phyloP scores from a whole-genome alignment of 257 asterid species.

The Solanum habrochaites region DNA sequence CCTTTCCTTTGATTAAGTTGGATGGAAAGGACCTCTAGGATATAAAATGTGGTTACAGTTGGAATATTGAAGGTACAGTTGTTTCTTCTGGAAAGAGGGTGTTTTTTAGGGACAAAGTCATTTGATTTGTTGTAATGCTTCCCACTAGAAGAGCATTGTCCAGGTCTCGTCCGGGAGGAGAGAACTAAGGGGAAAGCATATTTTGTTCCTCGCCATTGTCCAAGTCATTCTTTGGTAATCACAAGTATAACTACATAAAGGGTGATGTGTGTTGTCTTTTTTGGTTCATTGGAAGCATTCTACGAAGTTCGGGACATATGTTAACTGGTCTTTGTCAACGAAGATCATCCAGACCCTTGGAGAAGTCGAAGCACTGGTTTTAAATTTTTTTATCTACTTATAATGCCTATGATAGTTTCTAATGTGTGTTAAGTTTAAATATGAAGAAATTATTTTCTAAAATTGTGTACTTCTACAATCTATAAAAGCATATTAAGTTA shows the following conservation, averaged over 20 bases:
- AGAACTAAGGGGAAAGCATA: conserved; percentile 41
- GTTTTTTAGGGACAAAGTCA: neutral
- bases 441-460: too few species aligned
- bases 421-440: too few species aligned
- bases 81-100: neutral
- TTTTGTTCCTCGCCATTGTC: conserved; percentile 50
- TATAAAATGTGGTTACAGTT: neutral
- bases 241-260: conserved; percentile 22
- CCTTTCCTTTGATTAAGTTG: neutral
- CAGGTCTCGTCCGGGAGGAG: conserved; percentile 35
- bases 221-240: conserved; percentile 39
- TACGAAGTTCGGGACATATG: conserved; percentile 22
- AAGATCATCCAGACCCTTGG: conserved; percentile 35
- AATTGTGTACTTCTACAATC: too few species aligned
- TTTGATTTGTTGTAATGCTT: conserved; percentile 30
- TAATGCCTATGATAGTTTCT: too few species aligned
- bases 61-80: neutral
- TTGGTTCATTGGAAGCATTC: conserved; percentile 32
- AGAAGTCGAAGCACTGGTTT: conserved; percentile 23
- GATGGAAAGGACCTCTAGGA: neutral
- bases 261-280: conserved; percentile 17
- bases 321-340: conserved; percentile 35
- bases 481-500: too few species aligned
- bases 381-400: too few species aligned
- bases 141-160: conserved; percentile 56